phyloP scores from a whole-genome alignment of 2,329 filamentous ascomycete genomes.

The Aspergillus udagawae region DNA sequence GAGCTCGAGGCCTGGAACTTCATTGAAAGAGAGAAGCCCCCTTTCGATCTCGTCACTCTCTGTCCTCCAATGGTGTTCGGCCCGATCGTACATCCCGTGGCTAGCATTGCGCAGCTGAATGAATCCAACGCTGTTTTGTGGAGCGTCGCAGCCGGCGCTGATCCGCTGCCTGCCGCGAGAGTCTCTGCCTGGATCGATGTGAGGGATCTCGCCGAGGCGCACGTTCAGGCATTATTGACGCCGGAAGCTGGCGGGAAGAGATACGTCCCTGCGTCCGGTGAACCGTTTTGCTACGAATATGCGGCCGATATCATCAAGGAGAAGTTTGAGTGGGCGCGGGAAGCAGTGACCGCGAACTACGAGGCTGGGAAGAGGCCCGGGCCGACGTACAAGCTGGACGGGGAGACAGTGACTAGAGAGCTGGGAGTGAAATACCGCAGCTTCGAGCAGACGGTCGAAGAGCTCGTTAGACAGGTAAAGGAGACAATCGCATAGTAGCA shows the following conservation, averaged over 20 bases:
- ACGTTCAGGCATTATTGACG: slow-evolving; percentile 39
- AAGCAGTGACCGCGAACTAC: slow-evolving; percentile 17
- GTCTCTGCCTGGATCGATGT: slow-evolving; percentile 42
- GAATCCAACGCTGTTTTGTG: slow-evolving; percentile 43
- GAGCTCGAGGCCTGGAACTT: slow-evolving; percentile 29
- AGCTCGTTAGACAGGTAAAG: slow-evolving; percentile 16
- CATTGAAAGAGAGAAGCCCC: slow-evolving; percentile 29
- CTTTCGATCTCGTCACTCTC: slow-evolving; percentile 42
- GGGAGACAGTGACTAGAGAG: slow-evolving; percentile 37
- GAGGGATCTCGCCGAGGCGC: slow-evolving; percentile 43
- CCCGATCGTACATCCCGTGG: slow-evolving; percentile 39
- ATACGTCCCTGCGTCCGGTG: slow-evolving; percentile 37
- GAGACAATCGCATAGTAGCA: slow-evolving; percentile 1
- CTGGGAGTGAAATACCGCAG: slow-evolving; percentile 35
- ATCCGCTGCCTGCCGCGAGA: slow-evolving; percentile 30
- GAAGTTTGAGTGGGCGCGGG: slow-evolving; percentile 2
- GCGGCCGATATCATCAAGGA: slow-evolving; percentile 21
- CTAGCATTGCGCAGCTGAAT: slow-evolving; percentile 34
- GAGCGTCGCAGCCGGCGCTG: slow-evolving; percentile 34
- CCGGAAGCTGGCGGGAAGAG: slow-evolving; percentile 28
- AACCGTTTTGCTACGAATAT: slow-evolving; percentile 45
- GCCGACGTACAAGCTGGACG: slow-evolving; percentile 39
- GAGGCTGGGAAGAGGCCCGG: slow-evolving; percentile 31
- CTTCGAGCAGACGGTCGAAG: slow-evolving; percentile 16
- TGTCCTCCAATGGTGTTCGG: slow-evolving; percentile 47